Base-by-base conservation (phyloP, 305 asterid genomes). In the Plantago rigida region DNA sequence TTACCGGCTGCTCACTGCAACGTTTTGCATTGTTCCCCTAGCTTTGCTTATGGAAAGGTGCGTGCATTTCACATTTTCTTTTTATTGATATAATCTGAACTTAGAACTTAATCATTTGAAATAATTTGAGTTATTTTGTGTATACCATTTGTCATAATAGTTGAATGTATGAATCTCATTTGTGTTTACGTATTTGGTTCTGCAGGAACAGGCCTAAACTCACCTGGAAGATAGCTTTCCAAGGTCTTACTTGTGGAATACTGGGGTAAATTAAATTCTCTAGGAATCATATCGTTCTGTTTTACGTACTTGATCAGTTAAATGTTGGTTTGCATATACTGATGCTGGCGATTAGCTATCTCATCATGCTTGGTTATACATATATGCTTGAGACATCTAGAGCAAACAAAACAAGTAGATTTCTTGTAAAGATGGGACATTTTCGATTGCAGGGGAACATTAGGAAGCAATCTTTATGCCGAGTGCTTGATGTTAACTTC, bases 41-140 rank as follows among this genome's bases (percentile, higher is more conserved):
- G 81, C 81, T 64, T 59, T 76, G 44, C 9, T 76, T 54, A 36
- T 63, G n/a, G 78, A 76, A 58, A 76, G 73, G 78, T 73, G 48
- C 47, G 78, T 73, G 52, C 47, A 47, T 13, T 5, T 22, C 49
- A 26, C 44, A 36, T 36, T 12, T 8, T n/a, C 4, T 47, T 11
- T 47, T 47, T 2, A 9, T 47, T 2, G 13, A 12, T 12, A 1
- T n/a, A 13, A 0, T 47, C 3, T 48, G 53, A 13, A n/a, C 10
- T 48, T 48, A 36, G 51, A 47, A 47, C 17, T 31, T 31, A 31
- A 31, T 31, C 39, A 3, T 3, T 4, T 31, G 4, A 31, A 31
- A 31, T 5, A 31, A 31, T 31, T 5, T 31, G 39, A 22, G 26
- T 31, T 31, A 31, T 4, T 31, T 36, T 36, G 44, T 36, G 10